Base-by-base conservation (phyloP, 768 basidiomycete genomes). In the Lenzites betulinus region DNA sequence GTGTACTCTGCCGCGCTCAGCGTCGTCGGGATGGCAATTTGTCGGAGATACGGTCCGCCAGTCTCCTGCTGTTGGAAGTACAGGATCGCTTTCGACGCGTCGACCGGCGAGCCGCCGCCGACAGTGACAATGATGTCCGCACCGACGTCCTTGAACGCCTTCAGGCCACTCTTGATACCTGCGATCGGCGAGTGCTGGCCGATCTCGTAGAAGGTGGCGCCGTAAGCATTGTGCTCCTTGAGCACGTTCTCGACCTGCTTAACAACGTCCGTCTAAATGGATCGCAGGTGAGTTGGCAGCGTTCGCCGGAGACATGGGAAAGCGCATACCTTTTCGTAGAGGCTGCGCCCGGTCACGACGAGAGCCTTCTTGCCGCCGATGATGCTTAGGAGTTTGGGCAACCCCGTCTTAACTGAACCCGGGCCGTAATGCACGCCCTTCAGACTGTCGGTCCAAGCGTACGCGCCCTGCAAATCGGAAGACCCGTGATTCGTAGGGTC, bases 11-110 rank as follows among this genome's bases (percentile, higher is more conserved):
- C 89, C 1, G 89, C 89, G 65, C 88, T 90, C 36, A 93, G 75
- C 5, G 90, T 92, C 7, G 91, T 93, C 0, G 92, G 92, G 58
- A 93, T 86, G 16, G 91, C 88, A 51, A 93, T 89, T 65, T 92
- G 90, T 20, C 73, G 78, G 50, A 83, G 72, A 50, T 79, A 84
- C 5, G 74, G 73, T 0, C 81, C 83, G 1, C 83, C 84, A 2
- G 65, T 72, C 60, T 86, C 82, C 60, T 86, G 73, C 64, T 88
- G 84, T 33, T 86, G 74, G 51, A 82, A 79, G 70, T 85, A 87
- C 8, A 88, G 69, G 28, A 92, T 87, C 0, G 85, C 85, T 69
- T 93, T 93, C 20, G 88, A 76, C 1, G 87, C 89, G 70, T 92
- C 92, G 59, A 92, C 78, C 13, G 90, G 89, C 1, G 90, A 92